Conservation (phyloP, 2,329 filamentous ascomycete genomes). For the Neonectria punicea region DNA sequence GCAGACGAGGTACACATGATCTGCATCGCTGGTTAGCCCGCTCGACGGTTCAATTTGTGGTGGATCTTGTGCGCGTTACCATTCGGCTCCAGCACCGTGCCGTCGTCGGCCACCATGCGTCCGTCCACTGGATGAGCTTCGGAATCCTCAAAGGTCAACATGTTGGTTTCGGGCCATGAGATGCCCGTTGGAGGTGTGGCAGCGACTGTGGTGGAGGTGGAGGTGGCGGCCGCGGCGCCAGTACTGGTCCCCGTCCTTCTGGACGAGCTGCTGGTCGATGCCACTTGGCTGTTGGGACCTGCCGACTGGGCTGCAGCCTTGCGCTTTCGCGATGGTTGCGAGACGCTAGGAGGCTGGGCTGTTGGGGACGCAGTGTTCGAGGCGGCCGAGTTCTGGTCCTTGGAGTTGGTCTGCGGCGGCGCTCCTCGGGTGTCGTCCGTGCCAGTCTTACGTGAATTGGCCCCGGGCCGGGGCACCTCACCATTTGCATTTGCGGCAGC, state of each 20-base stretch:
- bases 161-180: constrained; percentile 74
- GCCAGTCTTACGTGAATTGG: constrained; percentile 55
- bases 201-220: constrained; percentile 29
- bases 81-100: constrained; percentile 83
- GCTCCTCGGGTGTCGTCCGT: constrained; percentile 53
- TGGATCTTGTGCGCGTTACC: constrained; percentile 64
- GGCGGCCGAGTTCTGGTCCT: constrained; percentile 46
- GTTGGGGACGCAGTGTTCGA: constrained; percentile 47
- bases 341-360: constrained; percentile 61
- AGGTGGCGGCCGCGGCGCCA: constrained; percentile 1
- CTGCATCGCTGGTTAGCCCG: constrained; percentile 55
- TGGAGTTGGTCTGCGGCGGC: constrained; percentile 50
- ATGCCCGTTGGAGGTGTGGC: constrained; percentile 53
- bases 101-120: constrained; percentile 88
- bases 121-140: constrained; percentile 77
- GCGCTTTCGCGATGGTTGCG: constrained; percentile 78
- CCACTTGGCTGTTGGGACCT: constrained; percentile 37
- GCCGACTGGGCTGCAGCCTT: constrained; percentile 70
- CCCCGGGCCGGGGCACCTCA: constrained; percentile 47
- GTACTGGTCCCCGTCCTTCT: constrained; percentile 35
- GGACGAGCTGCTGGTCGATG: constrained; percentile 36
- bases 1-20: constrained; percentile 93
- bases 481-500: constrained; percentile 53
- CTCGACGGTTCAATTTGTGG: constrained; percentile 36
- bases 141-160: constrained; percentile 86